These are phyloP conservation scores for Globisporangium carolinianum DNA, from an alignment of 352 stramenopile species.

Conservation along the genomic window DNA sequence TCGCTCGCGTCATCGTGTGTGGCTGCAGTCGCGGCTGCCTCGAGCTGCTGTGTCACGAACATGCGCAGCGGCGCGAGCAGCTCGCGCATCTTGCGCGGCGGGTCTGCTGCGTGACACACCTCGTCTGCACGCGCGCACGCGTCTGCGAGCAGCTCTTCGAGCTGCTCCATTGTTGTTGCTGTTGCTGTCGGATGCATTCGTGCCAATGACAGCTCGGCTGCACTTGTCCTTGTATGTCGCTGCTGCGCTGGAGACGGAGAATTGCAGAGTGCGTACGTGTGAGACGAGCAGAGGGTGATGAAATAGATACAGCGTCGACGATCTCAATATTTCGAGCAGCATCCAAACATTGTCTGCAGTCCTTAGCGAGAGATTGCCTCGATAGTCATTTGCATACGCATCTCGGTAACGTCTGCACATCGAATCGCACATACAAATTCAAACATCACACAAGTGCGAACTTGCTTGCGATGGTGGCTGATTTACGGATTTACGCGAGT, in stretches of 20 bases:
- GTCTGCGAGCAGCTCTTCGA: constrained; percentile 52
- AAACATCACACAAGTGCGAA: neutral
- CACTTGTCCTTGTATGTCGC: no score
- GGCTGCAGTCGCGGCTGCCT: neutral
- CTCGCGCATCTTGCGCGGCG: constrained; percentile 27
- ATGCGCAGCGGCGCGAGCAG: constrained; percentile 47
- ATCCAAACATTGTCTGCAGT: neutral
- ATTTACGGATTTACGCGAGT: neutral
- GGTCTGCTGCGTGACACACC: constrained; percentile 28
- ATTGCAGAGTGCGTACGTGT: no score
- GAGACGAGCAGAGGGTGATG: no score
- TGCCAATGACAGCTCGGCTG: no score
- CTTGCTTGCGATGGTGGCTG: neutral
- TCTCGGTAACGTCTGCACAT: no score
- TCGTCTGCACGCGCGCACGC: constrained; percentile 37
- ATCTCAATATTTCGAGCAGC: neutral
- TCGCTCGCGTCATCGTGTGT: neutral
- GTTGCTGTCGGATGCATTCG: no score
- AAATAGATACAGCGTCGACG: neutral
- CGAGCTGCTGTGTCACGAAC: constrained; percentile 26
- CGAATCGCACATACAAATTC: no score
- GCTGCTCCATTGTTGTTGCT: constrained; percentile 30
- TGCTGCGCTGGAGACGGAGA: no score
- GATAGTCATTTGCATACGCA: no score
- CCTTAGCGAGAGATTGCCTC: neutral